Conservation (phyloP, 768 basidiomycete genomes). For the Trametes coccinea region DNA sequence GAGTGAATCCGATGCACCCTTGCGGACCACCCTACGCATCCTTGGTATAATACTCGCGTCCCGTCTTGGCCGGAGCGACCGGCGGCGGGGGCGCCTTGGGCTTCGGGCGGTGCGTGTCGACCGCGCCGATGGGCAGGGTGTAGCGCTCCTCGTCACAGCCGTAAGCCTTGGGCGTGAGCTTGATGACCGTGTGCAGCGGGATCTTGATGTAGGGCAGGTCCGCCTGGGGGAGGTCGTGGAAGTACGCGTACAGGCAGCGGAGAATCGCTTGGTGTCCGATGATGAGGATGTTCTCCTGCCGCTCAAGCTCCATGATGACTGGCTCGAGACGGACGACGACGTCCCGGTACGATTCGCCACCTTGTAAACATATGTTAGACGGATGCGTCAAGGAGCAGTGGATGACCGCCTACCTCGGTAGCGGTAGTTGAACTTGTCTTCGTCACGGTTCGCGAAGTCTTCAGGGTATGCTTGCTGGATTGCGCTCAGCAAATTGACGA, state of each 20-base stretch:
- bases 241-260: constrained; percentile 93
- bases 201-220: constrained; percentile 99
- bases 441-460: constrained; percentile 96
- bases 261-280: constrained; percentile 95
- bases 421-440: constrained; percentile 99
- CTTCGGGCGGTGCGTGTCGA: constrained; percentile 87
- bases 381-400: neutral
- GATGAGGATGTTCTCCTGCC: constrained; percentile 96
- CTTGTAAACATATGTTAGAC: constrained; percentile 23
- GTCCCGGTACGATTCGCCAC: constrained; percentile 97
- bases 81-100: constrained; percentile 28
- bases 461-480: constrained; percentile 89
- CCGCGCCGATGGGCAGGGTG: constrained; percentile 85
- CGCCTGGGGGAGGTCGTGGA: constrained; percentile 86
- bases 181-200: constrained; percentile 95
- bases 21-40: neutral
- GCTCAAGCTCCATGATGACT: constrained; percentile 98
- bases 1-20: no score
- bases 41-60: constrained; percentile 28
- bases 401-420: constrained; percentile 61
- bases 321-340: constrained; percentile 95
- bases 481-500: neutral
- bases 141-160: constrained; percentile 98
- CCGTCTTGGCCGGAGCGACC: constrained; percentile 9
- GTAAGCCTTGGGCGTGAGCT: constrained; percentile 96